Conservation (phyloP, 164 flowering plant species). For the Chimonanthus salicifolius region DNA sequence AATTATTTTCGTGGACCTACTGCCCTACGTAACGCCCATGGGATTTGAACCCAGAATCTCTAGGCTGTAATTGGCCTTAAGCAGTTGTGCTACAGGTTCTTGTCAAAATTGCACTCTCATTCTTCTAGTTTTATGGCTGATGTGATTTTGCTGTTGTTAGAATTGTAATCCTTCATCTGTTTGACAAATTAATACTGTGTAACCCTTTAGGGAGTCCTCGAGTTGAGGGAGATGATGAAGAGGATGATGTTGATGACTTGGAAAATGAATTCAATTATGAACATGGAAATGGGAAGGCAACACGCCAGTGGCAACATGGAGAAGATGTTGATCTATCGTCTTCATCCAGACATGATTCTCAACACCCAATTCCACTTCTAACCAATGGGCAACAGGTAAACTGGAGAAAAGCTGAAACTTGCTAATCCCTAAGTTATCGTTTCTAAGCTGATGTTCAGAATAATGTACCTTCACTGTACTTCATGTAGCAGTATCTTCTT, state of each 20-base stretch:
- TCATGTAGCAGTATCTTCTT: no score
- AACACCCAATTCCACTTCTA: conserved; percentile 79
- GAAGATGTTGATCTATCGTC: conserved; percentile 75
- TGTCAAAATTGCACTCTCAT: neutral
- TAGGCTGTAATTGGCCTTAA: no score
- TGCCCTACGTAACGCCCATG: no score
- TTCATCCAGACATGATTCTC: conserved; percentile 78
- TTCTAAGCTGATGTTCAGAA: no score
- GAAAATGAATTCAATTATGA: conserved; percentile 81
- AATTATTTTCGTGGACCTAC: no score
- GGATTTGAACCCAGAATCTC: no score
- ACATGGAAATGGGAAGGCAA: conserved; percentile 43
- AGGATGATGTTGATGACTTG: conserved; percentile 88
- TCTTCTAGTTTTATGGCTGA: conserved; percentile 19
- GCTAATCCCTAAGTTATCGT: no score
- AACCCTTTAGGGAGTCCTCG: conserved; percentile 79
- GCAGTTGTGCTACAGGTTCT: no score
- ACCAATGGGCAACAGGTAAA: conserved; percentile 77
- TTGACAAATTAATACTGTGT: neutral
- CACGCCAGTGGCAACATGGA: conserved; percentile 53
- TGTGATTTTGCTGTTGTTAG: neutral
- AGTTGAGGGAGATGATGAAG: conserved; percentile 97
- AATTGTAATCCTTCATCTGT: neutral
- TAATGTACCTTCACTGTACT: no score
- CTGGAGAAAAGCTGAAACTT: neutral